phyloP scores from a whole-genome alignment of 371 early-diverging fungal genomes.

The Saksenaea vasiformis region DNA sequence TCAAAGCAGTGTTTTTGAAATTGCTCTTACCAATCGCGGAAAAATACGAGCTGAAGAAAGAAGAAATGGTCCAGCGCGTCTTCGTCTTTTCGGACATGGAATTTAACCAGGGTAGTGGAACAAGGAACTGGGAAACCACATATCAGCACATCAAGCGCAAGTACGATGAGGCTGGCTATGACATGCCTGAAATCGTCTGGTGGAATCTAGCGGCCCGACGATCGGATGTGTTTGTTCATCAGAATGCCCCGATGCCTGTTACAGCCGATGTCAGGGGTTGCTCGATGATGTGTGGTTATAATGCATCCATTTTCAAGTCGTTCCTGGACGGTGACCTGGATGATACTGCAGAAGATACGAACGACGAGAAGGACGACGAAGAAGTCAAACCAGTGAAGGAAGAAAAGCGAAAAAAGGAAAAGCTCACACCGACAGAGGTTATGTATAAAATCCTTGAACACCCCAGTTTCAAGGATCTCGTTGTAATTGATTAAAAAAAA shows the following conservation, averaged over 20 bases:
- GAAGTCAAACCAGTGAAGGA: not conserved
- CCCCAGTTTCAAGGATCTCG: slow-evolving; percentile 29
- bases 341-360: no score
- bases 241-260: slow-evolving; percentile 32
- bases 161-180: slow-evolving; percentile 52
- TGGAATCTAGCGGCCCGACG: slow-evolving; percentile 56
- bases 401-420: not conserved
- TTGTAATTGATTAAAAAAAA: no score
- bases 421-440: slow-evolving; percentile 15
- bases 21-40: slow-evolving; percentile 54
- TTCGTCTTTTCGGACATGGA: slow-evolving; percentile 73
- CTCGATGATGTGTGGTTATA: slow-evolving; percentile 51
- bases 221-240: not conserved
- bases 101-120: slow-evolving; percentile 41
- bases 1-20: slow-evolving; percentile 47
- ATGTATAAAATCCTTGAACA: slow-evolving; percentile 32
- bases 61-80: slow-evolving; percentile 61
- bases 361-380: no score
- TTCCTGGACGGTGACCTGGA: slow-evolving; percentile 54
- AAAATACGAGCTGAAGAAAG: slow-evolving; percentile 37
- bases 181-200: slow-evolving; percentile 60
- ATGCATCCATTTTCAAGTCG: slow-evolving; percentile 50
- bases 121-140: slow-evolving; percentile 35
- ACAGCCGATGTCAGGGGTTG: slow-evolving; percentile 34
- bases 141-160: slow-evolving; percentile 39